Conservation (phyloP, 1,284 basidiomycete species). For the Gymnopus androsaceus region DNA sequence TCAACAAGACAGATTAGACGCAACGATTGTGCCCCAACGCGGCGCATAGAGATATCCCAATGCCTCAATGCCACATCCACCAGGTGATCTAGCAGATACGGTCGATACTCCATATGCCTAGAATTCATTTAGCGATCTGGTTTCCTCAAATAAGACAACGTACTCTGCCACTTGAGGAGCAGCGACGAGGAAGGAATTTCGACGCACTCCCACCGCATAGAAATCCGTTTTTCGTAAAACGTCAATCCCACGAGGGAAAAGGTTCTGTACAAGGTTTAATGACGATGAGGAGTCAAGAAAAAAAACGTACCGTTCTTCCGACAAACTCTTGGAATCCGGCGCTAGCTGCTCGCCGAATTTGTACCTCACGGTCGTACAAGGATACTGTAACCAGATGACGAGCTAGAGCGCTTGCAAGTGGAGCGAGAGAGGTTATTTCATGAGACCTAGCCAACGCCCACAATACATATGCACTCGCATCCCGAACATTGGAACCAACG, state of each 20-base stretch:
- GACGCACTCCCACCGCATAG: constrained; percentile 85
- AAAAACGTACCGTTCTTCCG: constrained; percentile 76
- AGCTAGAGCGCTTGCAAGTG: constrained; percentile 69
- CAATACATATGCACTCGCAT: constrained; percentile 91
- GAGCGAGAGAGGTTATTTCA: constrained; percentile 56
- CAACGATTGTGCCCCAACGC: constrained; percentile 79
- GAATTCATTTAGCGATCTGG: too few species aligned
- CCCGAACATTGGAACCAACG: constrained; percentile 92
- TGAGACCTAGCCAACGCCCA: constrained; percentile 92
- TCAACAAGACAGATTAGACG: constrained; percentile 68
- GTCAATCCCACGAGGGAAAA: constrained; percentile 94
- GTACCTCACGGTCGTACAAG: constrained; percentile 91
- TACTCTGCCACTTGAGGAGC: constrained; percentile 53
- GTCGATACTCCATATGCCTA: constrained; percentile 74
- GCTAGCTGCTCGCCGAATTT: constrained; percentile 94
- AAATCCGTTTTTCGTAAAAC: constrained; percentile 92
- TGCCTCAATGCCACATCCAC: constrained; percentile 79
- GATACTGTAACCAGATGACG: constrained; percentile 76
- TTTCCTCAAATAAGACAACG: too few species aligned
- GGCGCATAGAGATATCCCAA: constrained; percentile 87
- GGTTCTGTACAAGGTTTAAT: constrained; percentile 49
- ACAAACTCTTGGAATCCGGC: constrained; percentile 98
- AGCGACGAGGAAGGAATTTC: constrained; percentile 82
- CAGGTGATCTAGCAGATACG: constrained; percentile 74
- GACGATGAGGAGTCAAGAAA: constrained; percentile 12